Evolutionary conservation across 73 alveolate species (phyloP).

Genomic region (Paramecium sexaurelia): DNA sequence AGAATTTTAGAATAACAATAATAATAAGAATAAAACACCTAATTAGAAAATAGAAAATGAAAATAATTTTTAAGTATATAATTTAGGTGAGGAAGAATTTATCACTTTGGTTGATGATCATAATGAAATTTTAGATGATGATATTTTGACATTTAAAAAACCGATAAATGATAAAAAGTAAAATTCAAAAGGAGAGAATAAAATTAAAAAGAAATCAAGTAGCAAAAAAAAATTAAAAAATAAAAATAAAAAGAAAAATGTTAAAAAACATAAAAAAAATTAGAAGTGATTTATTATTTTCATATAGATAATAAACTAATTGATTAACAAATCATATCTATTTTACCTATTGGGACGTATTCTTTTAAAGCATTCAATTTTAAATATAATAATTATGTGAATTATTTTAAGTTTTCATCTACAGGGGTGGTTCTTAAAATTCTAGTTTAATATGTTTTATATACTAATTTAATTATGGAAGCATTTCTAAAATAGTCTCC

Average conservation of each 20-base stretch:
- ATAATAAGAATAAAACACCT: background rate
- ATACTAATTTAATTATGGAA: constrained; percentile 33
- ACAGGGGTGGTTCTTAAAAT: background rate
- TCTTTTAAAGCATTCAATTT: background rate
- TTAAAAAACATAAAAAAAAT: background rate
- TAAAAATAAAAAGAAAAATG: background rate
- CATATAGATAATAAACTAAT: background rate
- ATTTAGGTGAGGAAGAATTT: constrained; percentile 5
- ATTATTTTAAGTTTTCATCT: background rate
- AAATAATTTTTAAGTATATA: background rate
- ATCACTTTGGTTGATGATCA: background rate
- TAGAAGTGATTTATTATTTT: background rate
- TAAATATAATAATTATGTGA: background rate
- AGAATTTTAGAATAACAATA: background rate
- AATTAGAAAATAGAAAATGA: background rate
- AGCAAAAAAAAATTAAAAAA: background rate
- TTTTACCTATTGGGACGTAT: background rate
- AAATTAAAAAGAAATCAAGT: background rate
- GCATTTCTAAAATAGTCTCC: background rate
- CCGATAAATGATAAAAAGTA: background rate
- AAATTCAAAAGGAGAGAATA: background rate
- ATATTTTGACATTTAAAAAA: background rate
- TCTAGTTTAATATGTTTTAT: background rate
- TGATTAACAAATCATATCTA: constrained; percentile 8
- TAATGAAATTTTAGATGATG: background rate